phyloP scores from a whole-genome alignment of 495 filamentous ascomycete species.

The Penicillium atrosanguineum region DNA sequence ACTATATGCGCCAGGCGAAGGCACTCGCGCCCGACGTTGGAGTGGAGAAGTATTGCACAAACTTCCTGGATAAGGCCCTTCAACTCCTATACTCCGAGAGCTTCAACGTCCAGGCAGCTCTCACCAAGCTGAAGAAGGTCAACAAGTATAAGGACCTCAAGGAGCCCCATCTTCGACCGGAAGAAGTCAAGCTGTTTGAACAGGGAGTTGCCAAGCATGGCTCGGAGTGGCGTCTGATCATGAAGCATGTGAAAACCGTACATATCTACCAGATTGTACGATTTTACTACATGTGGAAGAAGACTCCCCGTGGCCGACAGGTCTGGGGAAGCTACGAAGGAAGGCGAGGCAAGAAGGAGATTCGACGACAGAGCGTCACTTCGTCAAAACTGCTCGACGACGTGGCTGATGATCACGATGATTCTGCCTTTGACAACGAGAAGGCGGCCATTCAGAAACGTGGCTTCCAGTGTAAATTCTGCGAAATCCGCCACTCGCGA shows the following conservation, averaged over 20 bases:
- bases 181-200: slow-evolving; percentile 86
- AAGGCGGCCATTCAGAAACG: slow-evolving; percentile 79
- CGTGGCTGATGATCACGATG: slow-evolving; percentile 88
- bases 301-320: slow-evolving; percentile 76
- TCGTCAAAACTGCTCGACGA: slow-evolving; percentile 74
- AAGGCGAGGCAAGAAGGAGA: slow-evolving; percentile 84
- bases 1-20: slow-evolving; percentile 71
- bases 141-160: slow-evolving; percentile 74
- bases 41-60: slow-evolving; percentile 69
- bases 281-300: slow-evolving; percentile 99
- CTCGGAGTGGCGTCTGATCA: slow-evolving; percentile 82
- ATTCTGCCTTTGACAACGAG: slow-evolving; percentile 91
- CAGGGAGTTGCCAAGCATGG: slow-evolving; percentile 89
- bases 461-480: slow-evolving; percentile 94
- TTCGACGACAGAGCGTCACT: slow-evolving; percentile 56
- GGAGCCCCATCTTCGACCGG: slow-evolving; percentile 74
- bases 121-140: slow-evolving; percentile 64
- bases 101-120: slow-evolving; percentile 69
- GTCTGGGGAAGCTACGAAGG: slow-evolving; percentile 89
- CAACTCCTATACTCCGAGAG: slow-evolving; percentile 67
- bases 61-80: slow-evolving; percentile 84
- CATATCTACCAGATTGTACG: slow-evolving; percentile 76
- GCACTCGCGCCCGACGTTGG: slow-evolving; percentile 58
- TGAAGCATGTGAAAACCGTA: slow-evolving; percentile 73
- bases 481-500: slow-evolving; percentile 68